A percentile compares a stretch with the other conserved stretches of the same genome.
These are phyloP conservation scores for Dipteronia dyeriana DNA, from an alignment of 345 rosid species.

Conservation along the genomic window DNA sequence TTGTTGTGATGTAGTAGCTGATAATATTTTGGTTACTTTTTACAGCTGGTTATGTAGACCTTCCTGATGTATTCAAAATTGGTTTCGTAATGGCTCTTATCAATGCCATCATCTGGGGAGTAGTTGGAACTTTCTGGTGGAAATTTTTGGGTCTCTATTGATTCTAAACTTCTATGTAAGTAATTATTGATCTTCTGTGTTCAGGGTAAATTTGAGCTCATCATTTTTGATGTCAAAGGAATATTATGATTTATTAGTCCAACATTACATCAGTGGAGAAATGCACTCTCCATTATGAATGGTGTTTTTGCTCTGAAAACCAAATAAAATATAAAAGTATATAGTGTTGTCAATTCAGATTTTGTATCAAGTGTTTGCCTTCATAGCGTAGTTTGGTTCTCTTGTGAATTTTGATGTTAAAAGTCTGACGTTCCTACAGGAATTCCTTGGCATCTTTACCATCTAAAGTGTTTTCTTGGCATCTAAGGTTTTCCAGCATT, in stretches of 20 bases:
- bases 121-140: slow-evolving; percentile 93
- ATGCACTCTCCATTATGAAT: not conserved
- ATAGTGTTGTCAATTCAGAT: not conserved
- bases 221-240: slow-evolving; percentile 5
- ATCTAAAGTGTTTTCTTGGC: too few species aligned
- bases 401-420: too few species aligned
- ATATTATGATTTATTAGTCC: not conserved
- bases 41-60: slow-evolving; percentile 90
- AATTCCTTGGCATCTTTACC: too few species aligned
- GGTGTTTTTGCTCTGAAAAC: not conserved
- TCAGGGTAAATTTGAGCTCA: slow-evolving; percentile 24
- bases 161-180: slow-evolving; percentile 27
- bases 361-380: not conserved
- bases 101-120: slow-evolving; percentile 82
- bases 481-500: too few species aligned
- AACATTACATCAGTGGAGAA: not conserved
- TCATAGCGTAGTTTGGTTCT: too few species aligned
- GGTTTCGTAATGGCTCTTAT: slow-evolving; percentile 79
- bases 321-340: not conserved
- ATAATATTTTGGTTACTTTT: slow-evolving; percentile 8
- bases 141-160: slow-evolving; percentile 93
- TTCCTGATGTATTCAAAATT: slow-evolving; percentile 82
- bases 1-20: slow-evolving; percentile 1
- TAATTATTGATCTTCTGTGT: slow-evolving; percentile 15
- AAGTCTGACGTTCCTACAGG: too few species aligned